Evolutionary conservation across 2,329 filamentous ascomycete genomes (phyloP), one percentile per base, ranked within the genome.

Genomic region (Aspergillus quadrilineatus): DNA sequence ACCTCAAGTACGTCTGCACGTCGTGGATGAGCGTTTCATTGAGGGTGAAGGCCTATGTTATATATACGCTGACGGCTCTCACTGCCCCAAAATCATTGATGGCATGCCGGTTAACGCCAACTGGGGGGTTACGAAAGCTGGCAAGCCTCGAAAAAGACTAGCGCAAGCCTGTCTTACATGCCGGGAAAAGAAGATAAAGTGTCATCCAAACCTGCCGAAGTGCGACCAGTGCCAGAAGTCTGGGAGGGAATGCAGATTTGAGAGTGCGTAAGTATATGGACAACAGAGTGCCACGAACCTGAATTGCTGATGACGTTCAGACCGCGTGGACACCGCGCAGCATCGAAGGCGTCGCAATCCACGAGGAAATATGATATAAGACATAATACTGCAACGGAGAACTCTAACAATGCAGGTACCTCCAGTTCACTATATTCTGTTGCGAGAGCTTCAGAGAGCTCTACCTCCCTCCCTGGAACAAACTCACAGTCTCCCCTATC

Each of bases 101-200:
- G 92, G 92, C 15, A 89, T 96, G 69, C 81, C 82, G 0, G 91
- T 96, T 50, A 96, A 96, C 70, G 90, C 92, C 1, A 89, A 90
- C 63, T 96, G 92, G 92, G 92, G 92, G 14, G 86, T 96, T 8
- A 96, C 92, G 36, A 96, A 96, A 75, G 92, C 92, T 2, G 92
- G 92, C 12, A 96, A 96, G 77, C 92, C 92, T 47, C 85, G 92
- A 63, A 97, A 97, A 77, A 83, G 92, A 55, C 80, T 96, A 55
- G 92, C 92, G 26, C 92, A 96, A 71, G 91, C 91, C n/a, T 97
- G 92, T 69, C 82, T 96, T 57, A 94, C 91, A 10, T 97, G 92
- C 72, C 85, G 92, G 50, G 92, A 96, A 76, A 97, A 96, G 85
- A 97, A 96, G 80, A 96, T 97, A 77, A 96, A 96, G 74, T 97